A percentile compares a stretch with the other conserved stretches of the same genome.
phyloP scores from a whole-genome alignment of 2,329 filamentous ascomycete species.

The Claviceps sp. region DNA sequence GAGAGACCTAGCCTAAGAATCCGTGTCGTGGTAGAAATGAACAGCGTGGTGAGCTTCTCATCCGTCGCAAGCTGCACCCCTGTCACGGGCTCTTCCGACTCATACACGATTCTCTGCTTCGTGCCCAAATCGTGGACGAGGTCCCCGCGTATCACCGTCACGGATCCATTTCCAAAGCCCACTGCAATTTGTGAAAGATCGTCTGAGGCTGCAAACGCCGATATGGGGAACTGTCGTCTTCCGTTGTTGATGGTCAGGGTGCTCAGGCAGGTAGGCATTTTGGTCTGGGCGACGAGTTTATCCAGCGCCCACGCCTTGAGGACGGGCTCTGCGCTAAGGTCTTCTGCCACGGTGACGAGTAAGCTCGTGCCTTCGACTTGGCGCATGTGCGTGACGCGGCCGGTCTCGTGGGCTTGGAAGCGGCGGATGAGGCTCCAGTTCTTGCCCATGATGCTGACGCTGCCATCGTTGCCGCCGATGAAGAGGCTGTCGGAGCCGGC shows the following conservation, averaged over 20 bases:
- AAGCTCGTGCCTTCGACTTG: constrained; percentile 80
- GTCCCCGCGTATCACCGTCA: constrained; percentile 87
- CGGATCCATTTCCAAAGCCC: constrained; percentile 89
- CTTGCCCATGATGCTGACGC: constrained; percentile 75
- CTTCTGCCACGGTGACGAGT: constrained; percentile 77
- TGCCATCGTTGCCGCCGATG: constrained; percentile 72
- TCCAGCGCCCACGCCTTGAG: constrained; percentile 97
- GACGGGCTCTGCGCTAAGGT: constrained; percentile 73
- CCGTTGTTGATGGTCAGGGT: constrained; percentile 80
- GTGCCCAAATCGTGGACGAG: constrained; percentile 90
- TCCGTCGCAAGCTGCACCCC: constrained; percentile 66
- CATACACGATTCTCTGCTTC: constrained; percentile 86
- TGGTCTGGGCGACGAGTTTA: constrained; percentile 87
- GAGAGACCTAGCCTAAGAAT: constrained; percentile 80
- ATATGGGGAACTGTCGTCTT: constrained; percentile 85
- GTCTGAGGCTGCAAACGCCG: constrained; percentile 74
- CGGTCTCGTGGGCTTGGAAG: constrained; percentile 75
- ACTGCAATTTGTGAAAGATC: constrained; percentile 88
- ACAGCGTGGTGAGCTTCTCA: constrained; percentile 57
- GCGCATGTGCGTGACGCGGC: constrained; percentile 78
- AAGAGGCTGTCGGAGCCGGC: constrained; percentile 85
- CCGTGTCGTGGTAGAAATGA: constrained; percentile 80
- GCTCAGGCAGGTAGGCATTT: constrained; percentile 75
- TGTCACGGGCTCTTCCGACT: constrained; percentile 92
- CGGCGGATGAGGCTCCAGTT: constrained; percentile 75